Conservation (phyloP, 2,329 filamentous ascomycete species). For the Colletotrichum sp. region DNA sequence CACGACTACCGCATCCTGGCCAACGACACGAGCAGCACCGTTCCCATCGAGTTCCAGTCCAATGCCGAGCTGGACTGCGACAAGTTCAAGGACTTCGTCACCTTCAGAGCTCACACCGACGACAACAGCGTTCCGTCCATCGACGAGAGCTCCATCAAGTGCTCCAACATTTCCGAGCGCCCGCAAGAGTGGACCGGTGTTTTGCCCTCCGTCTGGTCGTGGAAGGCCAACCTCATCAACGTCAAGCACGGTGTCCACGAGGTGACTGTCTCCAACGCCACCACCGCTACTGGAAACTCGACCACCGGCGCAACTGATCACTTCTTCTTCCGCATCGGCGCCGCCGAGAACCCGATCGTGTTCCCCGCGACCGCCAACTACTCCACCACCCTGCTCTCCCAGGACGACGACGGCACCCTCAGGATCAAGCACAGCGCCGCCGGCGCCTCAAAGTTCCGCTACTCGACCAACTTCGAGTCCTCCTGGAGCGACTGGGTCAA, state of each 20-base stretch:
- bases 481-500: constrained; percentile 63
- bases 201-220: constrained; percentile 58
- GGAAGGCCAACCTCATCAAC: constrained; percentile 55
- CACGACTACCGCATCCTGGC: constrained; percentile 65
- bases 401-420: constrained; percentile 42
- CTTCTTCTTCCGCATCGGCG: constrained; percentile 47
- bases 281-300: constrained; percentile 41
- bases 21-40: constrained; percentile 11
- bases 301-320: constrained; percentile 60
- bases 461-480: constrained; percentile 66
- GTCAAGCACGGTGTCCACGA: constrained; percentile 69
- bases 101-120: constrained; percentile 58
- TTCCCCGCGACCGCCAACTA: constrained; percentile 28
- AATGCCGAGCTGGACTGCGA: constrained; percentile 66
- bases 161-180: constrained; percentile 40
- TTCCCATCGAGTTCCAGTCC: constrained; percentile 59
- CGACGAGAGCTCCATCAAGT: constrained; percentile 48
- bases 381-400: constrained; percentile 53
- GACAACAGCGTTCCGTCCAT: constrained; percentile 46
- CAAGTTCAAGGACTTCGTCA: constrained; percentile 52
- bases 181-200: constrained; percentile 50
- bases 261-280: constrained; percentile 61
- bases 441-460: constrained; percentile 69
- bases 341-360: constrained; percentile 11
- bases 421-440: constrained; percentile 60